Conservation (phyloP, 495 filamentous ascomycete species). For the Penicillium maclennaniae region DNA sequence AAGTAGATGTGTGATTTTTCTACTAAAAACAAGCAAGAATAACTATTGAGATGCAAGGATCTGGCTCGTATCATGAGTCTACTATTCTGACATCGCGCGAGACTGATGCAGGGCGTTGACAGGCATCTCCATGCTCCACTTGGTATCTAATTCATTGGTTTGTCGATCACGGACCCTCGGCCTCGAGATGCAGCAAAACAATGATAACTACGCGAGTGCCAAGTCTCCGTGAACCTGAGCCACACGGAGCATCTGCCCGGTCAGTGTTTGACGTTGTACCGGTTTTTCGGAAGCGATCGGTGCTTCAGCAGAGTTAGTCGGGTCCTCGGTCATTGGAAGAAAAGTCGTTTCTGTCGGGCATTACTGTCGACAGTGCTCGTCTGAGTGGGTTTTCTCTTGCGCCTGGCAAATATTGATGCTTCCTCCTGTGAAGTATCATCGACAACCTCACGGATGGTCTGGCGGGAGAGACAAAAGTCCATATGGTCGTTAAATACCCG, state of each 20-base stretch:
- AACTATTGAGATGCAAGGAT: too few relatives aligned
- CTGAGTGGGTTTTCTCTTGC: constrained; percentile 32
- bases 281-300: not conserved
- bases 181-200: not conserved
- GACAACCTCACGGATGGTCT: constrained; percentile 79
- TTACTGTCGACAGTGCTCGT: constrained; percentile 14
- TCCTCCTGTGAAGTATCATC: constrained; percentile 38
- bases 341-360: constrained; percentile 38
- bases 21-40: not conserved
- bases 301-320: not conserved
- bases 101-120: constrained; percentile 1
- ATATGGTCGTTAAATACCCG: constrained; percentile 86
- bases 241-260: not conserved
- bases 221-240: not conserved
- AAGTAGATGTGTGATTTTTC: not conserved
- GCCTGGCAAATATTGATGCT: constrained; percentile 1
- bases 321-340: constrained; percentile 28
- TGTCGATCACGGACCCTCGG: not conserved
- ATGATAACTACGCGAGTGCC: too few relatives aligned
- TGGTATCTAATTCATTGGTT: constrained; percentile 1
- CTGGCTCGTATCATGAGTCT: too few relatives aligned
- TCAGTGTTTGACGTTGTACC: not conserved
- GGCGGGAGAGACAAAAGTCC: constrained; percentile 83
- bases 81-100: not conserved
- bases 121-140: constrained; percentile 5